Evolutionary conservation across 1,284 basidiomycete species (phyloP).

Genomic region (Butyriboletus pseudospeciosus): DNA sequence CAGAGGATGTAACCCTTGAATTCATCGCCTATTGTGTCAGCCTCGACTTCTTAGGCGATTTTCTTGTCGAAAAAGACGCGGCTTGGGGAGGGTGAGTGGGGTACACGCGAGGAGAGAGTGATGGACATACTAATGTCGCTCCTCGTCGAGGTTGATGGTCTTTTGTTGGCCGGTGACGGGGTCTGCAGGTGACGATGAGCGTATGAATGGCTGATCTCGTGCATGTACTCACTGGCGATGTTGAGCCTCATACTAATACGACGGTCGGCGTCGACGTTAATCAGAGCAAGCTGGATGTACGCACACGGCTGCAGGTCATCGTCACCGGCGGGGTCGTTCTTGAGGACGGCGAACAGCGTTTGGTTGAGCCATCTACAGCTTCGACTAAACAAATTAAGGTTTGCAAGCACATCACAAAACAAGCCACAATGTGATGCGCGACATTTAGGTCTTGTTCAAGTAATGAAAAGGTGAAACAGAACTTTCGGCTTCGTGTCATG

Average conservation of each 20-base stretch:
- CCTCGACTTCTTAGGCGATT: conserved; percentile 92
- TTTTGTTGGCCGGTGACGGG: conserved; percentile 97
- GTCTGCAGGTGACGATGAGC: conserved; percentile 46
- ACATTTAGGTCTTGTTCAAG: conserved; percentile 17
- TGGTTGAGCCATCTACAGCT: conserved; percentile 1
- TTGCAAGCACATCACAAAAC: conserved; percentile 35
- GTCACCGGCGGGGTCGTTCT: conserved; percentile 37
- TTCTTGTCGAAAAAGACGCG: conserved; percentile 96
- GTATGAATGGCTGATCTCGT: not conserved
- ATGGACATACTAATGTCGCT: conserved; percentile 72
- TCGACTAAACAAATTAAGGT: conserved; percentile 39
- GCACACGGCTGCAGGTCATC: conserved; percentile 31
- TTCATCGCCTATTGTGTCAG: conserved; percentile 90
- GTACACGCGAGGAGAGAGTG: not conserved
- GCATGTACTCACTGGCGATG: conserved; percentile 76
- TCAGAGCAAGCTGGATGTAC: not conserved
- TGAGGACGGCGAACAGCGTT: conserved; percentile 21
- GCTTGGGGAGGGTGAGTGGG: conserved; percentile 39
- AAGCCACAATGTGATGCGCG: conserved; percentile 33
- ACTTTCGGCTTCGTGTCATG: too few species aligned
- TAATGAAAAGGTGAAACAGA: too few species aligned
- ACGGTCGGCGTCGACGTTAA: conserved; percentile 4
- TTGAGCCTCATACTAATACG: conserved; percentile 86
- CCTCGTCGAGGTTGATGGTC: conserved; percentile 91
- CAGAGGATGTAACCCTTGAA: conserved; percentile 97